Percentiles rank a stretch among this genome's conserved stretches.
Conservation (phyloP, 352 stramenopile genomes). For the Phytophthora capsici region DNA sequence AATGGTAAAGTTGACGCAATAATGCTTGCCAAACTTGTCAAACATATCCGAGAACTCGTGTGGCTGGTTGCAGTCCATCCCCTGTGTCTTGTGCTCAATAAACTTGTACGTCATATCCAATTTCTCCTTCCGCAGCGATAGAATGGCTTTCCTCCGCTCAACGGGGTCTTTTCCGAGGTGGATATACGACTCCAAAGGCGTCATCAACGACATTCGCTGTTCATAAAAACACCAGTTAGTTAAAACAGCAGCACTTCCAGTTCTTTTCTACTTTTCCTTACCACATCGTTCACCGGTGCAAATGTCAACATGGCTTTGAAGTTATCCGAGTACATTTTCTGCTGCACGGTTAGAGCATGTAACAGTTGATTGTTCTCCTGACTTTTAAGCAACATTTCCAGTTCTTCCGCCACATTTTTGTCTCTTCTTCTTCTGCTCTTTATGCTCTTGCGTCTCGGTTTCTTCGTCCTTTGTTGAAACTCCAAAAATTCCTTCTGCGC, state of each 20-base stretch:
- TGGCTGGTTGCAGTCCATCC: slow-evolving; percentile 51
- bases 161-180: slow-evolving; percentile 53
- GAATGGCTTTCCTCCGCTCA: slow-evolving; percentile 56
- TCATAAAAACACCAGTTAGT: too few relatives aligned
- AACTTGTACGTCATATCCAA: slow-evolving; percentile 81
- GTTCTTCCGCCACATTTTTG: slow-evolving; percentile 21
- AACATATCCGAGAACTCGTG: slow-evolving; percentile 78
- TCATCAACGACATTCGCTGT: slow-evolving; percentile 73
- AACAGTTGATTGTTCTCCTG: slow-evolving; percentile 53
- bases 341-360: slow-evolving; percentile 55
- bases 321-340: slow-evolving; percentile 73
- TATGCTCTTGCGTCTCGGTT: slow-evolving; percentile 34
- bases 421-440: slow-evolving; percentile 49
- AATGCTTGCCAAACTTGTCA: slow-evolving; percentile 80
- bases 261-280: slow-evolving; percentile 22
- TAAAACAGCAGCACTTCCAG: background rate
- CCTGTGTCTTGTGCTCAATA: slow-evolving; percentile 68
- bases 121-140: slow-evolving; percentile 69
- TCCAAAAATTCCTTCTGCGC: slow-evolving; percentile 72
- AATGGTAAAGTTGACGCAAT: slow-evolving; percentile 74
- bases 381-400: slow-evolving; percentile 44
- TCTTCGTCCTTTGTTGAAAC: slow-evolving; percentile 45
- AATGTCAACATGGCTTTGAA: slow-evolving; percentile 74
- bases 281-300: slow-evolving; percentile 68
- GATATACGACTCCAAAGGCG: slow-evolving; percentile 77